Percentiles rank a stretch among this genome's conserved stretches.
These are phyloP conservation scores for Pseudogymnoascus sp. DNA, from an alignment of 2,329 filamentous ascomycete species.

Conservation along the genomic window DNA sequence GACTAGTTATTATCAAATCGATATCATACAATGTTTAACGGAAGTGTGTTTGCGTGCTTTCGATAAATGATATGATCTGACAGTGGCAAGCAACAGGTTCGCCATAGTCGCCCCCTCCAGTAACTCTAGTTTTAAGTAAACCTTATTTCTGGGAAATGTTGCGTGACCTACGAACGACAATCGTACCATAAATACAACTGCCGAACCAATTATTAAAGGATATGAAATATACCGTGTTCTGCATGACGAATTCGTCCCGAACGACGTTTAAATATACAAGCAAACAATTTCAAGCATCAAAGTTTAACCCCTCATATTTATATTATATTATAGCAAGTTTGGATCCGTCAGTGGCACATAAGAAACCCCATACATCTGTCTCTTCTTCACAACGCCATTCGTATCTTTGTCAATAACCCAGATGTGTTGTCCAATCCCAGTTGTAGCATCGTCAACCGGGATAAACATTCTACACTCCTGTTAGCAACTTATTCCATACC, in stretches of 20 bases:
- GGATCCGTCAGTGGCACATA: conserved; percentile 74
- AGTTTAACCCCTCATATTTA: not conserved
- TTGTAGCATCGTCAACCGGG: conserved; percentile 54
- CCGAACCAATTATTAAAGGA: not conserved
- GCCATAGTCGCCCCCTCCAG: not conserved
- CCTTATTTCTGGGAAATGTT: not conserved
- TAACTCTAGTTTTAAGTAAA: not conserved
- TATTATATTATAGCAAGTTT: not conserved
- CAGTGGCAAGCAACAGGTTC: no score
- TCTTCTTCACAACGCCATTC: conserved; percentile 52
- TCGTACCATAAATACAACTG: not conserved
- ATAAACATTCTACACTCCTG: conserved; percentile 56
- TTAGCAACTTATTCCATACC: conserved; percentile 13
- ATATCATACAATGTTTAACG: not conserved
- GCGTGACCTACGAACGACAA: not conserved
- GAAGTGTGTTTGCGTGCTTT: not conserved
- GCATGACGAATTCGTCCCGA: not conserved
- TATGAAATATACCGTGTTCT: not conserved
- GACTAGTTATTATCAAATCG: not conserved
- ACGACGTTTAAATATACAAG: not conserved
- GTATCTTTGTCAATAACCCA: conserved; percentile 68
- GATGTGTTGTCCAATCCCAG: conserved; percentile 51
- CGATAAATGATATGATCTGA: not conserved
- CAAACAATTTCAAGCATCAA: not conserved
- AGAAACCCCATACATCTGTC: conserved; percentile 60